Base-by-base conservation (phyloP, 1,284 basidiomycete genomes). In the Moesziomyces globuligerus region DNA sequence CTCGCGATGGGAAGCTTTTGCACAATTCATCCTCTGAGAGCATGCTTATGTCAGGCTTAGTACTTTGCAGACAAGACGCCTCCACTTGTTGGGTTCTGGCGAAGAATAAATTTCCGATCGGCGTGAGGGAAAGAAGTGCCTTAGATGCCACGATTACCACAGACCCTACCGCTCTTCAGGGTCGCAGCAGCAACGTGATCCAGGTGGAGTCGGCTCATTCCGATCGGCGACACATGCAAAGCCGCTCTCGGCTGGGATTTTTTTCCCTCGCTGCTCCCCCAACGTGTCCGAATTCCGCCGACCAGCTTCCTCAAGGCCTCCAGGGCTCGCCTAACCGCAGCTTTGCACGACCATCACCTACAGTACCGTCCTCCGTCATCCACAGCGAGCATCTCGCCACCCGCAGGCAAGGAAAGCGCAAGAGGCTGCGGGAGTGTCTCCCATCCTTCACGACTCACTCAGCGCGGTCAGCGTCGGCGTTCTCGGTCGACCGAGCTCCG, bases 31-130 rank as follows among this genome's bases (percentile, higher is more conserved):
- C 32, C 32, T 2, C 15, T 34, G 15, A 34, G 32, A 34, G 15
- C 32, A 17, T 20, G 26, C 45, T 53, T 53, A 53, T 46, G 43
- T 53, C 34, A 53, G 32, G 8, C 51, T 53, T 38, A n/a, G n/a
- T n/a, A 53, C 38, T 17, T 34, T 21, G 21, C 34, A 11, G 11
- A 3, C 15, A 10, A 37, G 15, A 37, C 23, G 29, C 32, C 23
- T 23, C 24, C 32, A 34, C 32, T 34, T 34, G 15, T 17, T 4
- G 32, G 15, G 15, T 13, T 34, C 15, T 34, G 25, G n/a, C 15
- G 21, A 49, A 40, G 23, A 17, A 37, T 38, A 44, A 44, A 28
- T 51, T 51, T 51, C 49, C 49, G 49, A 52, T 38, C 32, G 32
- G 17, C n/a, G n/a, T n/a, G n/a, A n/a, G 42, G 25, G 20, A 41